Percentiles rank a stretch among this genome's conserved stretches.
Conservation (phyloP, 495 filamentous ascomycete species). For the Penicillium psychrofluorescens region DNA sequence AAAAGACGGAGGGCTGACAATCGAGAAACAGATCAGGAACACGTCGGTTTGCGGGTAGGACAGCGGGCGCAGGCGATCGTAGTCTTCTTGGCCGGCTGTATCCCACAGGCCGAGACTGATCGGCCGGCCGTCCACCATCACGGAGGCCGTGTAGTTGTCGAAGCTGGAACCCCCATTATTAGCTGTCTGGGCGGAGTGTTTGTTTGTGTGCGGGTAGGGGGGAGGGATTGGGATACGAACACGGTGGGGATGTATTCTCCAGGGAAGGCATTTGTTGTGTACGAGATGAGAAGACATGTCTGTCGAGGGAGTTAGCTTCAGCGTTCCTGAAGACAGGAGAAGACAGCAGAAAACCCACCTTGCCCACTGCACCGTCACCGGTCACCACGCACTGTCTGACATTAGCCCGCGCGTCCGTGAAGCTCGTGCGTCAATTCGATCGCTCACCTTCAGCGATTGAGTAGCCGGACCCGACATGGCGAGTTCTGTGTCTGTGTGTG, state of each 20-base stretch:
- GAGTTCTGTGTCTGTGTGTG: conserved; percentile 19
- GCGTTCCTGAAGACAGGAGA: not conserved
- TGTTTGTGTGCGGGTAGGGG: not conserved
- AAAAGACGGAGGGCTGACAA: conserved; percentile 94
- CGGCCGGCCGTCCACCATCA: conserved; percentile 96
- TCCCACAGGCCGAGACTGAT: conserved; percentile 97
- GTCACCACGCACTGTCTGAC: conserved; percentile 84
- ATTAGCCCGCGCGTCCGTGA: conserved; percentile 9
- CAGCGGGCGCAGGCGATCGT: conserved; percentile 89
- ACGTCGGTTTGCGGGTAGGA: conserved; percentile 98
- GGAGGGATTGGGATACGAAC: conserved; percentile 49
- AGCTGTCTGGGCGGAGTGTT: too few species aligned
- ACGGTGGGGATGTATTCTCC: conserved; percentile 99
- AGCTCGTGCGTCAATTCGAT: conserved; percentile 1
- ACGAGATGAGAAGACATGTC: conserved; percentile 99
- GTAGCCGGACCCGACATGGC: conserved; percentile 64
- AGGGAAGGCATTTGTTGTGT: conserved; percentile 98
- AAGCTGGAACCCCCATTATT: conserved; percentile 51
- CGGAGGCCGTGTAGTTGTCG: conserved; percentile 97
- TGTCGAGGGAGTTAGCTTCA: conserved; percentile 22
- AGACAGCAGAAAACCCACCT: conserved; percentile 49
- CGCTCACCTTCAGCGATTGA: conserved; percentile 65
- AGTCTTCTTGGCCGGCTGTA: conserved; percentile 98
- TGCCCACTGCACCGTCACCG: conserved; percentile 96
- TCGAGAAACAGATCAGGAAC: conserved; percentile 97